Conservation (phyloP, 2,329 filamentous ascomycete species). For the Trichophyton schoenleinii region DNA sequence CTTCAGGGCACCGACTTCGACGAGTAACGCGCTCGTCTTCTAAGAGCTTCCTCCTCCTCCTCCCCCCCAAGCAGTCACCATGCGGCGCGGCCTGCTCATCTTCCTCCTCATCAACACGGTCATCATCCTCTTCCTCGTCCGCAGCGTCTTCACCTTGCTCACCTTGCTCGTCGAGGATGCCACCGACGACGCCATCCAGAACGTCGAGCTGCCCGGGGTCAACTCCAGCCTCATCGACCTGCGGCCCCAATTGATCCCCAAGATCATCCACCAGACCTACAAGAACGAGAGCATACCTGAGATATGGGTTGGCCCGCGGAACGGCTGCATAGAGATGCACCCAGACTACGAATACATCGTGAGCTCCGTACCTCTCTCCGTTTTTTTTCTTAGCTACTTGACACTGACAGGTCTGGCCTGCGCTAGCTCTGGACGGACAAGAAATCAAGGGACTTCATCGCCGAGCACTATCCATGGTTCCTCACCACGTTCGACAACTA, state of each 20-base stretch:
- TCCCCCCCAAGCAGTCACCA: slow-evolving; percentile 23
- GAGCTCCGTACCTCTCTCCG: neutral
- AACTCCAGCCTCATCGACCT: slow-evolving; percentile 48
- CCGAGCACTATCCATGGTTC: slow-evolving; percentile 64
- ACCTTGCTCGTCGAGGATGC: slow-evolving; percentile 57
- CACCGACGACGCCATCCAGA: slow-evolving; percentile 52
- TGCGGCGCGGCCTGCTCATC: slow-evolving; percentile 49
- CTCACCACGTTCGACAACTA: slow-evolving; percentile 62
- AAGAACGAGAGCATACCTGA: slow-evolving; percentile 56
- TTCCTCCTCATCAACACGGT: slow-evolving; percentile 54
- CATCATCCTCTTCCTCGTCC: slow-evolving; percentile 51
- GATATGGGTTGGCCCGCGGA: slow-evolving; percentile 53
- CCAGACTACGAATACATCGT: slow-evolving; percentile 63
- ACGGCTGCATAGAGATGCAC: slow-evolving; percentile 55
- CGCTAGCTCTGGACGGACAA: slow-evolving; percentile 62
- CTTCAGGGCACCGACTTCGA: neutral
- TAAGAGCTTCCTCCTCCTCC: no score
- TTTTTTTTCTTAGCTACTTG: no score
- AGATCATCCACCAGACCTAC: slow-evolving; percentile 69
- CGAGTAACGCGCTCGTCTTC: neutral
- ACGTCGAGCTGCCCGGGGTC: slow-evolving; percentile 52
- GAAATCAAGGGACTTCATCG: slow-evolving; percentile 57
- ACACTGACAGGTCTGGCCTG: no score
- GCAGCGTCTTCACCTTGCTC: slow-evolving; percentile 58
- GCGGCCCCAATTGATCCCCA: slow-evolving; percentile 53